Percentiles rank a stretch among this genome's conserved stretches.
phyloP scores from a whole-genome alignment of 1,284 basidiomycete genomes.

The Rhizoctonia solani region DNA sequence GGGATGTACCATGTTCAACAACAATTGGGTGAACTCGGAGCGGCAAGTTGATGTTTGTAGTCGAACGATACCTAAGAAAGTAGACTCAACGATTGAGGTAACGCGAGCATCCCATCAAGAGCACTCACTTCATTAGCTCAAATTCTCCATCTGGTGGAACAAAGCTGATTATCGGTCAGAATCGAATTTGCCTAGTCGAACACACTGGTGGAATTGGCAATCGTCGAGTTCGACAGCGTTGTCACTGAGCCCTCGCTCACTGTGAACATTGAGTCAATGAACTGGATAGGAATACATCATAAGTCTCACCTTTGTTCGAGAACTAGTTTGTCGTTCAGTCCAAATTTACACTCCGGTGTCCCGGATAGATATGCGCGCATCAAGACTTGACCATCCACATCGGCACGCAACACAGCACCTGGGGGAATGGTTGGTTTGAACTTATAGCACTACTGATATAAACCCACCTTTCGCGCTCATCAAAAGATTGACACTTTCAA shows the following conservation, averaged over 20 bases:
- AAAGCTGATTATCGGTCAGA: slow-evolving; percentile 90
- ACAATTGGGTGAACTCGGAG: slow-evolving; percentile 89
- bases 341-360: slow-evolving; percentile 97
- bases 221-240: slow-evolving; percentile 95
- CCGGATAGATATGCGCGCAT: slow-evolving; percentile 98
- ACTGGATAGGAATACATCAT: neutral
- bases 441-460: neutral
- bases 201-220: slow-evolving; percentile 99
- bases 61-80: slow-evolving; percentile 81
- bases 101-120: slow-evolving; percentile 11
- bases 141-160: slow-evolving; percentile 99
- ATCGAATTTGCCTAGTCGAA: slow-evolving; percentile 92
- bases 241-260: slow-evolving; percentile 61
- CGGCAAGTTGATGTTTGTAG: slow-evolving; percentile 93
- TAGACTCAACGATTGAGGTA: slow-evolving; percentile 29
- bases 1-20: slow-evolving; percentile 87
- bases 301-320: slow-evolving; percentile 74
- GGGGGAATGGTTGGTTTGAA: neutral
- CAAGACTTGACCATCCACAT: slow-evolving; percentile 96
- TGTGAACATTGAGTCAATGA: slow-evolving; percentile 11
- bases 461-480: slow-evolving; percentile 90
- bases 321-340: slow-evolving; percentile 96
- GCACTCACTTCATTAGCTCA: slow-evolving; percentile 87
- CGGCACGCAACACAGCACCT: slow-evolving; percentile 92
- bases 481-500: slow-evolving; percentile 93